Evolutionary conservation across 2,329 filamentous ascomycete species (phyloP), one percentile per base, ranked within the genome.

Genomic region (Apiospora koreana): DNA sequence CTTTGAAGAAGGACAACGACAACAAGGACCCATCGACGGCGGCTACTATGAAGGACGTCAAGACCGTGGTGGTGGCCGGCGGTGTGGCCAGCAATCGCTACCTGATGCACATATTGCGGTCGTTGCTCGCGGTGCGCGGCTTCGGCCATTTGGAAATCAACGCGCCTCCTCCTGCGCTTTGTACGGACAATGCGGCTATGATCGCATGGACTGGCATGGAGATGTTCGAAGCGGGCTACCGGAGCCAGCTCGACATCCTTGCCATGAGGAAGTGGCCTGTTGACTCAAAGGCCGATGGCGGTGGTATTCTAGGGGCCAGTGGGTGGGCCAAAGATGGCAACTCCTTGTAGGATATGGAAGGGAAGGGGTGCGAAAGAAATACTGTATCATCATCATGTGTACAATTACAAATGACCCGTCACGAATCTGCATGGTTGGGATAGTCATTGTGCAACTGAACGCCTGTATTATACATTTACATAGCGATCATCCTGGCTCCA

Each of bases 151-250:
- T 97, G 38, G 76, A 85, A 14, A 80, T 98, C 9, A 81, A 91
- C 41, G 93, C 92, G 69, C 95, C 96, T n/a, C 94, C 94, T 2
- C 81, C 88, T 12, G 84, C 86, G 54, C 85, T 95, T 68, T 98
- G 96, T 78, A 98, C 94, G 0, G 96, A 99, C 77, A 98, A 99
- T 80, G 96, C 96, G 16, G 94, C 94, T 65, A 99, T 99, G 96
- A 95, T 98, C 79, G 95, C 92, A 1, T 98, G 96, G 95, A 86
- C 95, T 0, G 96, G 92, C 0, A 87, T 95, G 74, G 95, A 98
- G 82, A 98, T 99, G 95, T 98, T 88, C 77, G 87, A 93, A 80
- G 89, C 88, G 0, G 95, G 95, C 0, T 95, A 89, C 85, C 81
- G 84, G 71, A 91, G 89, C 10, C 86, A 88, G 25, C 77, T 95